Base-by-base conservation (phyloP, 2,329 filamentous ascomycete genomes). In the Penicillium sp. region DNA sequence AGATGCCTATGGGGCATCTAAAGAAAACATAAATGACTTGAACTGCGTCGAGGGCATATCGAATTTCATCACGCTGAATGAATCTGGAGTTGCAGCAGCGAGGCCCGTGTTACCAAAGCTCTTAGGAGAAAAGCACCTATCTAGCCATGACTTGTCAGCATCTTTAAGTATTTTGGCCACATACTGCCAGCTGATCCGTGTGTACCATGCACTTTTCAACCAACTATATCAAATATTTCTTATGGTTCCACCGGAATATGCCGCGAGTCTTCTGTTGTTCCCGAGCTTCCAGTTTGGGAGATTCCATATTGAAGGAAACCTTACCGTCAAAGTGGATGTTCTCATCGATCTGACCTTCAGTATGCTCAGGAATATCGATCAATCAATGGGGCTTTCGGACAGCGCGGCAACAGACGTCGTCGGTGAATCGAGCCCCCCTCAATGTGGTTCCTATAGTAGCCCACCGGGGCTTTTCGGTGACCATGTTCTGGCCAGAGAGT, bases 201-300 rank as follows among this genome's bases (percentile, higher is more conserved):
- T 63, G 5, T 60, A 65, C 39, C 58, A 52, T 18, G 43, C 52
- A 3, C 36, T 62, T 11, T 64, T 63, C 10, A 55, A 34, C 11
- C 53, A 59, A 9, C 43, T 65, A 4, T 60, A 64, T 40, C 62
- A 60, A 18, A 26, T 58, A 0, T 56, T 64, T 39, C 50, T 64
- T 7, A 51, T 58, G 14, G 33, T 59, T 9, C 51, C 60, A 5
- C 62, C 56, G 4, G 26, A 18, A 9, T 55, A 64, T 16, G 58
- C 53, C 3, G 46, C 43, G 7, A 23, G 29, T 1, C 53, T 63
- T 34, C 14, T 63, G 5, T 13, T 58, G 6, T 31, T 65, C 7
- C 54, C 62, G 1, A 56, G 21, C 18, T 37, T 58, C 3, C 51
- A 43, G 1, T 52, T 56, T 7, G 58, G 53, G 5, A 48, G 58